Evolutionary conservation across 495 filamentous ascomycete species (phyloP), one percentile per base, ranked within the genome.

Genomic region (Penicillium paradoxum): DNA sequence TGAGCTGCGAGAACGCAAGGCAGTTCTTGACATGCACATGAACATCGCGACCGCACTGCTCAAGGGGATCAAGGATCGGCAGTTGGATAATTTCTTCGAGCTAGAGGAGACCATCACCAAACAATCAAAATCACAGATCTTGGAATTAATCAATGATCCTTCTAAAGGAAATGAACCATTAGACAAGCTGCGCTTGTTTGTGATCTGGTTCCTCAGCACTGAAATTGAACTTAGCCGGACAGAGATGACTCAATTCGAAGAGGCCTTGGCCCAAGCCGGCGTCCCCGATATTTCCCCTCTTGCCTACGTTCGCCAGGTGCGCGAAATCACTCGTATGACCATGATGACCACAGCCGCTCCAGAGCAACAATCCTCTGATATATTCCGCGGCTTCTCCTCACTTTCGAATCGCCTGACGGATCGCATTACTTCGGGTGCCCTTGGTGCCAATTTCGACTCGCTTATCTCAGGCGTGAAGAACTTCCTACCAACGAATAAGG

Each of bases 401-500:
- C 88, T 97, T 57, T 95, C 91, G 22, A 91, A 84, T 42, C 83
- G 91, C 18, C 82, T 99, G 17, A 96, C 93, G 14, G 91, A 96
- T 67, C 87, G 91, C 21, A 86, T 98, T 64, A 92, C 93, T 58
- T 92, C 95, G 46, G 90, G 89, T 6, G 88, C 90, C 9, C 78
- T 96, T 6, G 86, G 88, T 24, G 84, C 91, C 46, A 96, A 96
- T 66, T 91, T 97, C 62, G 95, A 97, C 59, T 90, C 84, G 21
- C 82, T 99, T 25, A 91, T 99, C 55, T 91, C 90, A n/a, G 92
- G 95, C 32, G 92, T 99, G 72, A 97, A 97, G 75, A 97, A 97
- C 69, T 96, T 98, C 75, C 76, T 98, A 3, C 95, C 95, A 1
- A 90, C 83, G 10, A 93, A 99, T 71, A 88, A 91, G 60, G 95